Evolutionary conservation across 148 eudicot species (phyloP).

Genomic region (Silene conica): DNA sequence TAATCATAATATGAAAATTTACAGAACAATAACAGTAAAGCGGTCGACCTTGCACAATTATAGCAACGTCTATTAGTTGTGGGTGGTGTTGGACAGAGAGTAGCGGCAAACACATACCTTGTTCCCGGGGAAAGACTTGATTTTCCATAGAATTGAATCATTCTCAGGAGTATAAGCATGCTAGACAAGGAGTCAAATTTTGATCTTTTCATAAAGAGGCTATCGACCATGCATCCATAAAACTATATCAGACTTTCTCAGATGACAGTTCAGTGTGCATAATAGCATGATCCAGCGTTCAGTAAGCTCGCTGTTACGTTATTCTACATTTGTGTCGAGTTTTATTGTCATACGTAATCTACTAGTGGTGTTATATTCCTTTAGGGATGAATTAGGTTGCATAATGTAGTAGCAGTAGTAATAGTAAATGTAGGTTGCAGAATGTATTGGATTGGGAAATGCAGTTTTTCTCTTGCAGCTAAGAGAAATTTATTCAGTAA

Average conservation of each 20-base stretch:
- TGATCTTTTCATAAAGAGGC: constrained; percentile 52
- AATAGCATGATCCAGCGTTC: constrained; percentile 4
- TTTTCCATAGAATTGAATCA: constrained; percentile 83
- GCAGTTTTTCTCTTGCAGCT: constrained; percentile 6
- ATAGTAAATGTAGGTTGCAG: constrained; percentile 18
- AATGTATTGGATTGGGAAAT: background rate
- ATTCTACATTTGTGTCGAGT: constrained; percentile 11
- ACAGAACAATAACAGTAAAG: background rate
- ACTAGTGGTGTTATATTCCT: constrained; percentile 18
- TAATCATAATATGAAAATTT: background rate
- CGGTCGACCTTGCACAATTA: too few relatives aligned
- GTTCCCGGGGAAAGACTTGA: constrained; percentile 93
- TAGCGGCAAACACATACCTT: constrained; percentile 42
- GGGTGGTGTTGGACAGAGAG: too few relatives aligned
- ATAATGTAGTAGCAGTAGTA: background rate
- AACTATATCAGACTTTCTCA: background rate
- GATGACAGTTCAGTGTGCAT: constrained; percentile 17
- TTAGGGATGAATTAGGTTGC: constrained; percentile 14
- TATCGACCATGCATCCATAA: constrained; percentile 24
- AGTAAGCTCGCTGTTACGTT: constrained; percentile 17
- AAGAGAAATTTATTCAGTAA: background rate
- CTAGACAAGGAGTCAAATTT: constrained; percentile 51
- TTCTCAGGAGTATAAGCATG: constrained; percentile 85
- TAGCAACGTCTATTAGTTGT: too few relatives aligned
- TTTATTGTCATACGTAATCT: constrained; percentile 13